Evolutionary conservation across 495 filamentous ascomycete species (phyloP).

Genomic region (Aspergillus bertholletiae): DNA sequence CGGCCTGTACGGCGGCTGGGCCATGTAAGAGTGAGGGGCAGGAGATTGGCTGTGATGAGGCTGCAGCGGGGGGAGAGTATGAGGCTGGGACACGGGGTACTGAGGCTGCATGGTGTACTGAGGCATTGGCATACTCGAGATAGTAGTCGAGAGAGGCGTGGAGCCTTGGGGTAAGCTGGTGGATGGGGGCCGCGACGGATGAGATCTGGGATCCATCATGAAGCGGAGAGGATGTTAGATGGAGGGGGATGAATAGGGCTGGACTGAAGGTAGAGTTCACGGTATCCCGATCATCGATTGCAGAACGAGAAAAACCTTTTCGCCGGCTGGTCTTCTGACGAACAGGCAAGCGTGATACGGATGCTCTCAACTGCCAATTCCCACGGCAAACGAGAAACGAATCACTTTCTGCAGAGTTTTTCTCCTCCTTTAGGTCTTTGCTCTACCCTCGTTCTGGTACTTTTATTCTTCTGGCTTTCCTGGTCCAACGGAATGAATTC

Average conservation of each 20-base stretch:
- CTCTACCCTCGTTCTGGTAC: not conserved
- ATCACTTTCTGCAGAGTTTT: conserved; percentile 16
- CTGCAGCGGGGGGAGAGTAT: conserved; percentile 71
- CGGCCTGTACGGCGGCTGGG: conserved; percentile 52
- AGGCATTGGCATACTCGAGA: conserved; percentile 49
- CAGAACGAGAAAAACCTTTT: conserved; percentile 17
- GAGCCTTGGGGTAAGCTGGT: conserved; percentile 53
- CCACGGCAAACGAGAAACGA: conserved; percentile 4
- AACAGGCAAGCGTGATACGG: conserved; percentile 1
- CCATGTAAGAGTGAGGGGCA: conserved; percentile 54
- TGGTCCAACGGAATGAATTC: conserved; percentile 4
- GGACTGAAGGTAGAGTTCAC: conserved; percentile 32
- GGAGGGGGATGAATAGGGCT: conserved; percentile 24
- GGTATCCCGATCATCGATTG: conserved; percentile 48
- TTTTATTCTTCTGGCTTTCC: conserved; percentile 7
- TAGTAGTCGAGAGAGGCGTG: conserved; percentile 40
- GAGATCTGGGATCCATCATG: conserved; percentile 53
- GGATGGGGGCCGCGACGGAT: conserved; percentile 54
- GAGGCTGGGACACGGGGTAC: conserved; percentile 54
- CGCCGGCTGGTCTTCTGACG: conserved; percentile 18
- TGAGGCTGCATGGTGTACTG: conserved; percentile 55
- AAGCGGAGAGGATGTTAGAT: conserved; percentile 21
- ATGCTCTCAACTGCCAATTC: conserved; percentile 10
- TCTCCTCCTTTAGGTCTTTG: conserved; percentile 14
- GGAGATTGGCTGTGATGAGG: conserved; percentile 52